Evolutionary conservation across 371 early-diverging fungal genomes (phyloP), one percentile per base, ranked within the genome.

Genomic region (Mucor piriformis): DNA sequence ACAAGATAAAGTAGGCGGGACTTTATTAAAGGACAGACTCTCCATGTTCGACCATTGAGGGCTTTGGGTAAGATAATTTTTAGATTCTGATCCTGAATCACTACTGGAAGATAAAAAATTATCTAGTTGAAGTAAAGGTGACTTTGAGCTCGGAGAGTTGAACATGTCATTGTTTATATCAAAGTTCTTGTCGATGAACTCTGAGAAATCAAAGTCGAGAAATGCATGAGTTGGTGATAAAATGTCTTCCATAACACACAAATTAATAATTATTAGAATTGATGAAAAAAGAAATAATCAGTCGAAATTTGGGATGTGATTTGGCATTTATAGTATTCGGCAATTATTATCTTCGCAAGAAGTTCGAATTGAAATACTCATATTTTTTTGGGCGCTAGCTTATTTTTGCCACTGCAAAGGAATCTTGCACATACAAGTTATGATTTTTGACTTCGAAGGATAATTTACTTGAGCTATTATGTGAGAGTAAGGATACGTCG

Each of bases 161-260:
- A 55, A 16, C 20, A 50, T 42, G 16, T 43, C 62, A 42, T 21
- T 61, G 25, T 42, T 42, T 43, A 55, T 50, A 38, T 61, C 62
- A 50, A 61, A 61, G 24, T 55, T 61, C 8, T 55, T 61, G 23
- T 61, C 62, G 29, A 55, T 55, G 49, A 61, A 55, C 10, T 55
- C 56, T 61, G 62, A 61, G 20, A 61, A 61, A 21, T 61, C 56
- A 34, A 61, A 61, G 35, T 61, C 62, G 50, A 61, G 55, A 43
- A 50, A 61, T 49, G 56, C 43, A 55, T 42, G 49, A 6, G 56
- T 43, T 50, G 62, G 56, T 25, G 56, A 50, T 50, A 50, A 23
- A 38, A 49, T 56, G 43, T 61, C 62, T 50, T 35, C 42, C 29
- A 29, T 29, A 29, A 29, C 50, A 55, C 49, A n/a, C n/a, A n/a